A percentile compares a stretch with the other conserved stretches of the same genome.
Conservation (phyloP, 2,329 filamentous ascomycete genomes). For the Phoma sp. region DNA sequence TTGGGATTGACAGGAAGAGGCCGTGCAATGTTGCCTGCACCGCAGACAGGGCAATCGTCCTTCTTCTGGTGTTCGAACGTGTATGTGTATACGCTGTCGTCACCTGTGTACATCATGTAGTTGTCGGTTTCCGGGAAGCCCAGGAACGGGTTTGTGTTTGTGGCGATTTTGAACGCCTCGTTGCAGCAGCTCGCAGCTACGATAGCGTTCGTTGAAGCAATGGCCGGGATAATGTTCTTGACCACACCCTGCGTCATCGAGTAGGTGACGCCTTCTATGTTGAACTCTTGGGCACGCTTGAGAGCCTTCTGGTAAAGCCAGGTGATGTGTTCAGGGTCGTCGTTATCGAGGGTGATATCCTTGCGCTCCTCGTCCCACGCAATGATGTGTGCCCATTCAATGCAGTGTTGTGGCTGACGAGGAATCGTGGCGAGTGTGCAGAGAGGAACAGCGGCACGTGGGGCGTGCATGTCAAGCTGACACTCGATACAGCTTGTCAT, state of each 20-base stretch:
- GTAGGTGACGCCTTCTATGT: constrained; percentile 92
- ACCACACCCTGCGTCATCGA: constrained; percentile 95
- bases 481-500: constrained; percentile 97
- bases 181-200: constrained; percentile 96
- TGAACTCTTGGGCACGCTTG: constrained; percentile 81
- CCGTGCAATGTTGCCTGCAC: constrained; percentile 70
- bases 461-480: constrained; percentile 97
- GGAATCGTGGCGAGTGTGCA: constrained; percentile 97
- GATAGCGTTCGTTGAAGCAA: constrained; percentile 96
- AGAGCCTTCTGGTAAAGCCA: constrained; percentile 92
- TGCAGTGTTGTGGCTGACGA: constrained; percentile 94
- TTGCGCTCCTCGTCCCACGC: constrained; percentile 80
- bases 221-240: constrained; percentile 99
- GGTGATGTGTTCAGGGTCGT: constrained; percentile 95
- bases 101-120: constrained; percentile 99
- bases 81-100: constrained; percentile 95
- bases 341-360: constrained; percentile 87
- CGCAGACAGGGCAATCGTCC: constrained; percentile 92
- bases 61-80: constrained; percentile 96
- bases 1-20: constrained; percentile 74
- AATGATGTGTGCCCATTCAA: constrained; percentile 98
- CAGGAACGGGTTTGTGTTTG: constrained; percentile 78
- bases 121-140: constrained; percentile 73
- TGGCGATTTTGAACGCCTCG: constrained; percentile 93
- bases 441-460: constrained; percentile 92